A percentile compares a stretch with the other conserved stretches of the same genome.
phyloP scores from a whole-genome alignment of 2,329 filamentous ascomycete species.

The Paracorniculantispora psalliotae region DNA sequence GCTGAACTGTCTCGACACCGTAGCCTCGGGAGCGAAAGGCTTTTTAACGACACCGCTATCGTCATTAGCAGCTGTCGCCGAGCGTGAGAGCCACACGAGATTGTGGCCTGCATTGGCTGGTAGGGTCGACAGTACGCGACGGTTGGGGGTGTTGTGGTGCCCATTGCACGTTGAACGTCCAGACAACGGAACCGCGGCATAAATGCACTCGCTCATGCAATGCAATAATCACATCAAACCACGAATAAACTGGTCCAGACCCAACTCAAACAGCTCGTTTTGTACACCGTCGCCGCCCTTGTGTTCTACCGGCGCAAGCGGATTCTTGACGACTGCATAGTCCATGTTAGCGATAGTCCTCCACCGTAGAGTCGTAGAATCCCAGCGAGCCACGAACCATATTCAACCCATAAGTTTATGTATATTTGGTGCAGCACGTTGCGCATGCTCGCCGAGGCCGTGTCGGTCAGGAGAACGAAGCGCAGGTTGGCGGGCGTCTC shows the following conservation, averaged over 20 bases:
- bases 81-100: too few relatives aligned
- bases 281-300: slow-evolving; percentile 63
- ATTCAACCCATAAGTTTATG: slow-evolving; percentile 96
- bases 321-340: slow-evolving; percentile 62
- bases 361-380: too few relatives aligned
- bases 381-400: slow-evolving; percentile 64
- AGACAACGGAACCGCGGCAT: background rate
- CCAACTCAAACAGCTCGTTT: slow-evolving; percentile 67
- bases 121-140: too few relatives aligned
- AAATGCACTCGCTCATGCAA: too few relatives aligned
- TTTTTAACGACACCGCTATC: too few relatives aligned
- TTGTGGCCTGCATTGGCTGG: too few relatives aligned
- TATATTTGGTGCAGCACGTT: slow-evolving; percentile 97
- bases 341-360: too few relatives aligned
- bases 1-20: too few relatives aligned
- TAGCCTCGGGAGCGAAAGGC: too few relatives aligned
- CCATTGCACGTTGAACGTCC: background rate
- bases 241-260: slow-evolving; percentile 72
- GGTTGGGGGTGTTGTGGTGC: too few relatives aligned
- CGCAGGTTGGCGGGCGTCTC: slow-evolving; percentile 94
- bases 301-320: slow-evolving; percentile 63
- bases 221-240: slow-evolving; percentile 47
- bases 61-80: too few relatives aligned
- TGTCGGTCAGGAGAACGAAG: slow-evolving; percentile 94
- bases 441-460: slow-evolving; percentile 80